A percentile compares a stretch with the other conserved stretches of the same genome.
Conservation (phyloP, 768 basidiomycete species). For the Rhizopogon roseolus region DNA sequence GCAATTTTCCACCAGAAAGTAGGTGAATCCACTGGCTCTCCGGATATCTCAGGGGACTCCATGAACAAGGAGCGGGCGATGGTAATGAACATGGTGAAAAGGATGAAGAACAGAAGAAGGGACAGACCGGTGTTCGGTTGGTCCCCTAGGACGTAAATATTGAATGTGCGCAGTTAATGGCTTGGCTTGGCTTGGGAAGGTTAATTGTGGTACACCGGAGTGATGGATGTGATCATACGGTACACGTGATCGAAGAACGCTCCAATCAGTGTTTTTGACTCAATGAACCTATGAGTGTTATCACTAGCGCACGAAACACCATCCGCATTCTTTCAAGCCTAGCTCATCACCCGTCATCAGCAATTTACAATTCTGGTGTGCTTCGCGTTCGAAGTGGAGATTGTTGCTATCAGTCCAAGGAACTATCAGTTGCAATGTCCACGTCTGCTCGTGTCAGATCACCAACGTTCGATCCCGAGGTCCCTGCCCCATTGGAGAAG, state of each 20-base stretch:
- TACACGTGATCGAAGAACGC: too few relatives aligned
- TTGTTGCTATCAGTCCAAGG: not conserved
- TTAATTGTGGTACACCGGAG: too few relatives aligned
- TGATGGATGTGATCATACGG: too few relatives aligned
- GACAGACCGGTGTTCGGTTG: not conserved
- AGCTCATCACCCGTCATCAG: not conserved
- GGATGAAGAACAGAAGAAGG: not conserved
- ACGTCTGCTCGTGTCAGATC: slow-evolving; percentile 9
- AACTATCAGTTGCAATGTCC: slow-evolving; percentile 1
- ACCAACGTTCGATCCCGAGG: slow-evolving; percentile 10
- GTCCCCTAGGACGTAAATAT: not conserved
- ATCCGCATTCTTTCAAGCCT: not conserved
- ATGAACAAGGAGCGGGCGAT: slow-evolving; percentile 1
- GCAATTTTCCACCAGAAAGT: slow-evolving; percentile 74
- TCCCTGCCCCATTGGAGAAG: slow-evolving; percentile 23
- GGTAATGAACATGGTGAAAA: slow-evolving; percentile 11
- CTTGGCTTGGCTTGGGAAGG: too few relatives aligned
- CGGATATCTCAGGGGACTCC: slow-evolving; percentile 1
- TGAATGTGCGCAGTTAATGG: not conserved
- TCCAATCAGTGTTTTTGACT: not conserved
- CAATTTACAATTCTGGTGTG: too few relatives aligned
- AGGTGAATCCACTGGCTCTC: slow-evolving; percentile 42
- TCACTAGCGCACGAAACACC: not conserved
- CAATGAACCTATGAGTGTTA: not conserved
- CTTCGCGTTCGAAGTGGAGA: not conserved